A percentile compares a stretch with the other conserved stretches of the same genome.
Conservation (phyloP, 1,284 basidiomycete species). For the Erythrobasidium hasegawianum region DNA sequence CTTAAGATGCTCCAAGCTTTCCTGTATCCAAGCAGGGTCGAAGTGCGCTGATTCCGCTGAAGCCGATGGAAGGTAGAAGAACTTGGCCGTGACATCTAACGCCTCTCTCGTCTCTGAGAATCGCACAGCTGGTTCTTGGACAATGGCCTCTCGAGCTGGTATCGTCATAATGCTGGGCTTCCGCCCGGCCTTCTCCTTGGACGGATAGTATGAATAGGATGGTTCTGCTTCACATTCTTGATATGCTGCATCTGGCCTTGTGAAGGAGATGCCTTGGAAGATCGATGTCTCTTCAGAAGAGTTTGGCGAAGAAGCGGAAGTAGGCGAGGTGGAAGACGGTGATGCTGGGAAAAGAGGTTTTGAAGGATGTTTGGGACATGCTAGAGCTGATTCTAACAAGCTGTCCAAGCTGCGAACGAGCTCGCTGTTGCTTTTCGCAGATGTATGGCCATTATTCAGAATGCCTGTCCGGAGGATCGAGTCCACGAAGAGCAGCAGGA, state of each 20-base stretch:
- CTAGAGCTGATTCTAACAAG: conserved; percentile 25
- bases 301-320: not conserved
- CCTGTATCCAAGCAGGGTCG: conserved; percentile 29
- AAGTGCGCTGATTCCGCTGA: not conserved
- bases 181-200: not conserved
- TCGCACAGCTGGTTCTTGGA: conserved; percentile 25
- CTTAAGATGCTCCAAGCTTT: conserved; percentile 20
- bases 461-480: conserved; percentile 34
- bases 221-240: conserved; percentile 21
- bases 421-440: conserved; percentile 31
- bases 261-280: conserved; percentile 1
- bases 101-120: conserved; percentile 25
- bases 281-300: not conserved
- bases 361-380: conserved; percentile 26
- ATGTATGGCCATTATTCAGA: conserved; percentile 15
- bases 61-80: conserved; percentile 32
- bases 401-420: conserved; percentile 28
- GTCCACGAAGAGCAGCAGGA: conserved; percentile 27
- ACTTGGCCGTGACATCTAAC: conserved; percentile 36
- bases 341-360: conserved; percentile 17
- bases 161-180: conserved; percentile 26
- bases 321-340: not conserved
- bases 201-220: conserved; percentile 17
- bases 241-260: not conserved
- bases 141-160: conserved; percentile 22